These are phyloP conservation scores for Mrakia frigida DNA, from an alignment of 768 basidiomycete species.

Conservation along the genomic window DNA sequence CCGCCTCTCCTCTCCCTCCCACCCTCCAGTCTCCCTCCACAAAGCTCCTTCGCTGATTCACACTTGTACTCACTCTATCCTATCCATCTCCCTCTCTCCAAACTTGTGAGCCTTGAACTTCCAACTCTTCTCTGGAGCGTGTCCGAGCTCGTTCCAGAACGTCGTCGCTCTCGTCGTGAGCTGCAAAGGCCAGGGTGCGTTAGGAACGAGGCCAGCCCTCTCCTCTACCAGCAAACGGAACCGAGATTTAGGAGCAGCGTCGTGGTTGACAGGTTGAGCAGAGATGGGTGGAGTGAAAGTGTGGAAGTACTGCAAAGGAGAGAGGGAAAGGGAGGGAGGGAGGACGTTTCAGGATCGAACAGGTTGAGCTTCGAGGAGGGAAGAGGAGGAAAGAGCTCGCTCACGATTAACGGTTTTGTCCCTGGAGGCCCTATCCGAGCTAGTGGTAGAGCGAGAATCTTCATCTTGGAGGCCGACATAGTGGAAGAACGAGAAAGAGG, in stretches of 20 bases:
- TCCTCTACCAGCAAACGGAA: background rate
- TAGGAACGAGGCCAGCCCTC: background rate
- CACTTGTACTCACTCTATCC: background rate
- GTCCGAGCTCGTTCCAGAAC: constrained; percentile 21
- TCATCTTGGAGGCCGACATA: background rate
- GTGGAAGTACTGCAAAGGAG: background rate
- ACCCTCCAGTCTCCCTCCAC: background rate
- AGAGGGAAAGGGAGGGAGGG: background rate
- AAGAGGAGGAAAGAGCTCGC: background rate
- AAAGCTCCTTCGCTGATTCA: too few relatives aligned
- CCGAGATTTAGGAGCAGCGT: background rate
- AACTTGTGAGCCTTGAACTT: constrained; percentile 12
- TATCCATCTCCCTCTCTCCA: constrained; percentile 15
- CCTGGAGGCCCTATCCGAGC: background rate
- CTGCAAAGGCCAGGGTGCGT: constrained; percentile 20
- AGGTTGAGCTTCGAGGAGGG: background rate
- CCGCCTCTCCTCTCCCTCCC: background rate
- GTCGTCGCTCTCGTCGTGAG: constrained; percentile 14
- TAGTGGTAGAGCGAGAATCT: background rate
- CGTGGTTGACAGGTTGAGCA: background rate
- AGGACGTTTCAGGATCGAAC: background rate
- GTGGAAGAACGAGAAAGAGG: background rate
- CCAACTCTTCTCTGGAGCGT: background rate
- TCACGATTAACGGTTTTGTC: background rate
- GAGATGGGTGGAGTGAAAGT: background rate